A percentile compares a stretch with the other conserved stretches of the same genome.
Conservation (phyloP, 1,139 yeast species). For the Yamadazyma epiphylla region DNA sequence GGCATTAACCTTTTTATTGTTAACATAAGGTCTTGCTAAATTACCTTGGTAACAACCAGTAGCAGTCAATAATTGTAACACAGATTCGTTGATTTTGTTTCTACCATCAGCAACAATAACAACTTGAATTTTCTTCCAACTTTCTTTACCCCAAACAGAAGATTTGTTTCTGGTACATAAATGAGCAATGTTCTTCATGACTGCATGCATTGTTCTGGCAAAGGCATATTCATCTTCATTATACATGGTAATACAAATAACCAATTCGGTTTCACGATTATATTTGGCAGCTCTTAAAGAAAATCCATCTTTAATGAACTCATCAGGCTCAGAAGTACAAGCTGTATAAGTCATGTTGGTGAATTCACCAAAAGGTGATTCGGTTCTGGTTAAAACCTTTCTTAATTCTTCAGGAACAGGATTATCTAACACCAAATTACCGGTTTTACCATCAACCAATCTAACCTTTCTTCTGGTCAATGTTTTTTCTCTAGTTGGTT, state of each 20-base stretch:
- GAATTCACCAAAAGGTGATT: slow-evolving; percentile 77
- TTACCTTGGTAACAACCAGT: slow-evolving; percentile 97
- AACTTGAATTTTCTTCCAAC: slow-evolving; percentile 95
- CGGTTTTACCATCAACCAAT: slow-evolving; percentile 56
- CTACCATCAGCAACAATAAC: slow-evolving; percentile 92
- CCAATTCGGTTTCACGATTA: slow-evolving; percentile 85
- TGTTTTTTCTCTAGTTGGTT: slow-evolving; percentile 33
- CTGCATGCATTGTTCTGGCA: slow-evolving; percentile 90
- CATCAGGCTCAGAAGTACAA: slow-evolving; percentile 85
- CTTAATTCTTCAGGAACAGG: slow-evolving; percentile 87
- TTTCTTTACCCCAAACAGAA: slow-evolving; percentile 88
- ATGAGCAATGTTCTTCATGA: slow-evolving; percentile 87
- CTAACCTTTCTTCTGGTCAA: slow-evolving; percentile 51
- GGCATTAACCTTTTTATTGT: slow-evolving; percentile 84
- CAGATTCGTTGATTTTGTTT: slow-evolving; percentile 76
- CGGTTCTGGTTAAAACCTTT: slow-evolving; percentile 75
- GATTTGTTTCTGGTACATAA: slow-evolving; percentile 77
- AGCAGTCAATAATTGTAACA: slow-evolving; percentile 81
- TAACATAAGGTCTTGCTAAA: slow-evolving; percentile 89
- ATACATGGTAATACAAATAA: slow-evolving; percentile 91
- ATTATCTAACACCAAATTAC: slow-evolving; percentile 83
- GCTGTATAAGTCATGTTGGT: slow-evolving; percentile 95
- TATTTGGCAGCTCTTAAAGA: slow-evolving; percentile 78
- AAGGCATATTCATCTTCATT: slow-evolving; percentile 87
- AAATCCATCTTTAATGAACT: slow-evolving; percentile 76